phyloP scores from a whole-genome alignment of 2,329 filamentous ascomycete species.

The Orbilia blumenaviensis region DNA sequence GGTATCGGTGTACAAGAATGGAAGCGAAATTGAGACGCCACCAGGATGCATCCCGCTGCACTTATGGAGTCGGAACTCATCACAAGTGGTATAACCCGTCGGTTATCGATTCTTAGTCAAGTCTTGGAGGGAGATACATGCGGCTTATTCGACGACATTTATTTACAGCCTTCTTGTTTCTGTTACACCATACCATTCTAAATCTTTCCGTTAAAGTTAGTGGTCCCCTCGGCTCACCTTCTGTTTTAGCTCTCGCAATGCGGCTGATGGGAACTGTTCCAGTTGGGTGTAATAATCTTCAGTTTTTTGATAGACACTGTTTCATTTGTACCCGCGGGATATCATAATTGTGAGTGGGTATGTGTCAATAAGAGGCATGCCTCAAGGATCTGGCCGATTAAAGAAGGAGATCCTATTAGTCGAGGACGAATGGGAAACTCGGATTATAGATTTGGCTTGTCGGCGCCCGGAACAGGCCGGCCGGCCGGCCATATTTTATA shows the following conservation, averaged over 20 bases:
- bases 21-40: slow-evolving; percentile 15
- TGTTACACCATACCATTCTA: neutral
- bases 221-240: neutral
- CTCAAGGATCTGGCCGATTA: too few relatives aligned
- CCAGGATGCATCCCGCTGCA: neutral
- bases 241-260: neutral
- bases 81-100: neutral
- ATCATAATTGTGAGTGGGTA: neutral
- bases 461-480: too few relatives aligned
- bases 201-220: neutral
- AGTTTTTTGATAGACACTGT: neutral
- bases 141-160: neutral
- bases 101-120: neutral
- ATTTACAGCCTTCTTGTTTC: neutral
- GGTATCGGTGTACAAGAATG: neutral
- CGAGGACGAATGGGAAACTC: too few relatives aligned
- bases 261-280: neutral
- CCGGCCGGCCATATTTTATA: too few relatives aligned
- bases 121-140: neutral
- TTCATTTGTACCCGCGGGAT: neutral
- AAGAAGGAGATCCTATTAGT: too few relatives aligned
- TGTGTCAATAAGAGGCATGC: too few relatives aligned
- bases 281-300: neutral
- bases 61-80: neutral
- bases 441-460: too few relatives aligned